Conservation (phyloP, 768 basidiomycete genomes). For the Nidularia sp. region DNA sequence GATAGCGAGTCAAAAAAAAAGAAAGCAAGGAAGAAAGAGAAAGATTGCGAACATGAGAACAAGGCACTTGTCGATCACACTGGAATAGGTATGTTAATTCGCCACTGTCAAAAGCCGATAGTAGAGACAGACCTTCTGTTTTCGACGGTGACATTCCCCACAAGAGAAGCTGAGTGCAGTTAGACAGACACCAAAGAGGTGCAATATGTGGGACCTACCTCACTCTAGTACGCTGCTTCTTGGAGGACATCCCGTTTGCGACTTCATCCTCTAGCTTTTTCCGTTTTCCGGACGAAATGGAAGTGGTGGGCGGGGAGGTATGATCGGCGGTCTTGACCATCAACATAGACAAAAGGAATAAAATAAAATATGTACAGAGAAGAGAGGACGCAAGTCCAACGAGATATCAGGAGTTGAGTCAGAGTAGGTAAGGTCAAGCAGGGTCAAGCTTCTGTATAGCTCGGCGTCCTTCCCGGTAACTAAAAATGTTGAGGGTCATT, state of each 20-base stretch:
- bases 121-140: slow-evolving; percentile 64
- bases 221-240: slow-evolving; percentile 74
- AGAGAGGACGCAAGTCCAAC: neutral
- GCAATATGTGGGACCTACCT: slow-evolving; percentile 43
- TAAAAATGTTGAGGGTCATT: no score
- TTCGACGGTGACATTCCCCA: slow-evolving; percentile 83
- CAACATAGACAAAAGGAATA: slow-evolving; percentile 11
- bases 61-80: slow-evolving; percentile 85
- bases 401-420: neutral
- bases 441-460: no score
- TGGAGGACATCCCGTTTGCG: slow-evolving; percentile 34
- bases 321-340: slow-evolving; percentile 36
- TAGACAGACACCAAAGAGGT: slow-evolving; percentile 7
- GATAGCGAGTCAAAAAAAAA: no score
- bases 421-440: neutral
- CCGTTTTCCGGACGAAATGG: slow-evolving; percentile 40
- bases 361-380: neutral
- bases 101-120: slow-evolving; percentile 5
- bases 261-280: slow-evolving; percentile 66
- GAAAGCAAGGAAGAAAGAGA: no score
- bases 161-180: slow-evolving; percentile 63
- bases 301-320: slow-evolving; percentile 12
- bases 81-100: slow-evolving; percentile 19
- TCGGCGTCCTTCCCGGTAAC: no score
- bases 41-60: slow-evolving; percentile 62